Evolutionary conservation across 1,284 basidiomycete genomes (phyloP), one percentile per base, ranked within the genome.

Genomic region (Pseudozyma flocculosa): DNA sequence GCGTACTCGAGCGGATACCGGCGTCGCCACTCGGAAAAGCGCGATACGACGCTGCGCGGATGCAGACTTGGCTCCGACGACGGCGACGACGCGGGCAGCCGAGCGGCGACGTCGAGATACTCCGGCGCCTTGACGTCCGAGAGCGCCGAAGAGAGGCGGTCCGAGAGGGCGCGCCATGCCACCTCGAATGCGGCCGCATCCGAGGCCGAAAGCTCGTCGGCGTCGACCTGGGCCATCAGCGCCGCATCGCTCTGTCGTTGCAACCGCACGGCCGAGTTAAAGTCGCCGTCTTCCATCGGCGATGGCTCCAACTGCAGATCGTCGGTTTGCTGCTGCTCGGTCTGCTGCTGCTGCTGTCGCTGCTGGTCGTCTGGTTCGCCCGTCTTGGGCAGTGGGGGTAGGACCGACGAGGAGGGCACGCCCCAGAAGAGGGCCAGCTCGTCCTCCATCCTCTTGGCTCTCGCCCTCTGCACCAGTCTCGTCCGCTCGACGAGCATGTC

Each of bases 51-150:
- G 26, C 64, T 62, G 1, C 51, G 47, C 3, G 70, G 66, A 29
- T 73, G 68, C 14, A 60, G 38, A n/a, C n/a, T n/a, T n/a, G n/a
- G n/a, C n/a, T n/a, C n/a, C 13, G 40, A 51, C 48, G 10, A 15
- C 19, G 10, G 44, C 40, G n/a, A 40, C 48, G 8, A 34, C 19
- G n/a, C n/a, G n/a, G 30, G 21, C 29, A 45, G 32, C 9, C 39
- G 42, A 0, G 58, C 64, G 2, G 45, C 49, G 3, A 70, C 71
- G 26, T 68, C 54, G 26, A 56, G 60, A 36, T 73, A 77, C 45
- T 73, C 75, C 3, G 57, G 40, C 5, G 72, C 68, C 39, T 75
- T 48, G 2, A 72, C 70, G 49, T 76, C 71, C 11, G 50, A 40
- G 21, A 73, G 52, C 23, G 66, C 38, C 5, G 22, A 19, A 2